Evolutionary conservation across 1,139 yeast genomes (phyloP).

Genomic region (Blastobotrys aristatus): DNA sequence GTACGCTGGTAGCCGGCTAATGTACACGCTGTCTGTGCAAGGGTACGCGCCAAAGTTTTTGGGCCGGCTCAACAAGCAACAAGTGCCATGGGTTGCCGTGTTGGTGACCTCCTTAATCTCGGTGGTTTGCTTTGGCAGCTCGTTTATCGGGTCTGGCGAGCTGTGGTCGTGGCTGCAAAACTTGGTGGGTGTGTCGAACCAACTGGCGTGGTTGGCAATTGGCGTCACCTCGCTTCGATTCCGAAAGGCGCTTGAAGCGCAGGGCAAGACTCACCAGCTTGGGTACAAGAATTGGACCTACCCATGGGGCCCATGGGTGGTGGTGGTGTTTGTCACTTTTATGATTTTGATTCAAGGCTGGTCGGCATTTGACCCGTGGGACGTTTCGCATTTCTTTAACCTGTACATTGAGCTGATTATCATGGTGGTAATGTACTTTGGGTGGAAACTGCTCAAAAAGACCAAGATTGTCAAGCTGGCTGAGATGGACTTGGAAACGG

Average conservation of each 20-base stretch:
- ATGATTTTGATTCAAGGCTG: conserved; percentile 59
- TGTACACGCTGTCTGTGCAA: conserved; percentile 44
- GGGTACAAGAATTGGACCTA: conserved; percentile 49
- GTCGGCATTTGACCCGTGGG: conserved; percentile 57
- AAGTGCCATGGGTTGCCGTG: conserved; percentile 46
- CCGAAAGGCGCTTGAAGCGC: conserved; percentile 41
- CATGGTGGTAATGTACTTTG: conserved; percentile 46
- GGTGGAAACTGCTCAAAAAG: conserved; percentile 45
- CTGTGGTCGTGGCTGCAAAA: conserved; percentile 65
- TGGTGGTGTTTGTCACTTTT: conserved; percentile 43
- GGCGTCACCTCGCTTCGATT: conserved; percentile 42
- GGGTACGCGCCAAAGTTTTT: conserved; percentile 49
- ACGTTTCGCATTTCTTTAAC: conserved; percentile 48
- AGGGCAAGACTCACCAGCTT: conserved; percentile 28
- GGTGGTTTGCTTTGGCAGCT: conserved; percentile 63
- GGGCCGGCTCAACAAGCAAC: conserved; percentile 41
- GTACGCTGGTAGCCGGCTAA: conserved; percentile 46
- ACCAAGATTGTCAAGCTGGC: conserved; percentile 46
- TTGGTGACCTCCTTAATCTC: conserved; percentile 41
- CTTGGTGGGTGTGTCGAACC: conserved; percentile 57
- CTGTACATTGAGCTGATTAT: conserved; percentile 42
- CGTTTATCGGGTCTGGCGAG: conserved; percentile 43
- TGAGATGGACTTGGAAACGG: conserved; percentile 63
- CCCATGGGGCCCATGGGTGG: conserved; percentile 60
- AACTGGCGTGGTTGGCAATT: conserved; percentile 55